Conservation (phyloP, 202 grass and related monocot species). For the Zoysia matrella region DNA sequence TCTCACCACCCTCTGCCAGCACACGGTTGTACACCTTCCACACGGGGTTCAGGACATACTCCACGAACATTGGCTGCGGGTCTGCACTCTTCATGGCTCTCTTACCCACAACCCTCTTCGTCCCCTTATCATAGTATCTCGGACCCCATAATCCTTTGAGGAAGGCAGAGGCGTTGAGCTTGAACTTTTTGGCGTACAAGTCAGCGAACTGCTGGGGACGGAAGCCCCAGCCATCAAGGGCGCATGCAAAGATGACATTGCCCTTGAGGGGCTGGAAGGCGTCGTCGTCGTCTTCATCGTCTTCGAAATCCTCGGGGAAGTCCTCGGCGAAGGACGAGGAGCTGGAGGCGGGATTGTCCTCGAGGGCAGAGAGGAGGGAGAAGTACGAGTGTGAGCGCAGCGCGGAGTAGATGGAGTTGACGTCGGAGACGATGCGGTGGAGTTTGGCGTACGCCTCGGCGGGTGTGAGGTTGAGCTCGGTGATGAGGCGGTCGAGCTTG, state of each 20-base stretch:
- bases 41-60: conserved; percentile 70
- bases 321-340: too few species aligned
- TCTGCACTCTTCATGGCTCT: conserved; percentile 44
- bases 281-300: conserved; percentile 70
- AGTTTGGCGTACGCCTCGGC: conserved; percentile 76
- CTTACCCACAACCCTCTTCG: conserved; percentile 85
- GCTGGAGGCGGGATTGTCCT: conserved; percentile 11
- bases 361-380: conserved; percentile 58
- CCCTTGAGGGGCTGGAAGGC: conserved; percentile 87
- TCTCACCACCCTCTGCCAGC: not conserved
- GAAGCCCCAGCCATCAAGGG: conserved; percentile 96
- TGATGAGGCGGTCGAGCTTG: conserved; percentile 91
- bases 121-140: conserved; percentile 66
- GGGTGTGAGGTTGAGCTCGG: conserved; percentile 78
- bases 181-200: conserved; percentile 63
- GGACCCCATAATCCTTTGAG: conserved; percentile 85
- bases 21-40: conserved; percentile 70
- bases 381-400: conserved; percentile 89
- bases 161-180: conserved; percentile 51
- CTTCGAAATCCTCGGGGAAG: too few species aligned
- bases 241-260: conserved; percentile 86
- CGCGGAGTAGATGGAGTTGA: conserved; percentile 77
- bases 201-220: conserved; percentile 71
- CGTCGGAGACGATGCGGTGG: conserved; percentile 72
- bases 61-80: conserved; percentile 81